Base-by-base conservation (phyloP, 352 stramenopile species). In the Thalassiosira exigua region DNA sequence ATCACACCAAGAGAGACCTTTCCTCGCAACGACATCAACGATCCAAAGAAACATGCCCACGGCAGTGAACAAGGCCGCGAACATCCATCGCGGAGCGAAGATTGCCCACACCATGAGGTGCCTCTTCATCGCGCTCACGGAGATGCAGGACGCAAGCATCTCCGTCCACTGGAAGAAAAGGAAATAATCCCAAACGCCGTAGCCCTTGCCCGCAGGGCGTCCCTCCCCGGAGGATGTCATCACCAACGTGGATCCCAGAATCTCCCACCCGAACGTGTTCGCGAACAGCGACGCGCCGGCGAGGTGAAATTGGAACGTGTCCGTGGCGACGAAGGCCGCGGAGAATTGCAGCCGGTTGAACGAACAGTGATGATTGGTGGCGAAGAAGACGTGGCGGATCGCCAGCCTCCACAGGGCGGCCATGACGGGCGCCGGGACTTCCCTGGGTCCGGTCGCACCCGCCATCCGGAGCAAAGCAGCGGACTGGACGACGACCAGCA, bases 61-160 rank as follows among this genome's bases (percentile, higher is more conserved):
- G n/a, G 11, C 75, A 51, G 75, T 78, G 71, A 93, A 91, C 46
- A 93, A 75, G 11, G 81, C 76, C 27, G 71, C 75, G 76, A 92
- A 93, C 26, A 91, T 73, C 62, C 91, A 93, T 58, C 86, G 54
- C 21, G 88, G 88, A 26, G 88, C 88, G 79, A 92, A 93, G 17
- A 92, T 81, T 12, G 87, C 88, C 88, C 88, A 93, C 22, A 93
- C 86, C 88, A 93, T 93, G 1, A 93, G 64, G 77, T 93, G 88
- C 26, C 88, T 46, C 19, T 88, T 79, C 73, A 92, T 75, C 9
- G 90, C 41, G 62, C 75, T 87, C 19, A 93, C 88, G 29, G 86
- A 93, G 30, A 93, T 81, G 59, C 86, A 92, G 44, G 81, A 89
- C 17, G 70, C 60, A 22, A 86, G 59, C 11, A 84, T 87, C 67